These are phyloP conservation scores for Kazachstania bromeliacearum DNA, from an alignment of 805 yeast species.

Conservation along the genomic window DNA sequence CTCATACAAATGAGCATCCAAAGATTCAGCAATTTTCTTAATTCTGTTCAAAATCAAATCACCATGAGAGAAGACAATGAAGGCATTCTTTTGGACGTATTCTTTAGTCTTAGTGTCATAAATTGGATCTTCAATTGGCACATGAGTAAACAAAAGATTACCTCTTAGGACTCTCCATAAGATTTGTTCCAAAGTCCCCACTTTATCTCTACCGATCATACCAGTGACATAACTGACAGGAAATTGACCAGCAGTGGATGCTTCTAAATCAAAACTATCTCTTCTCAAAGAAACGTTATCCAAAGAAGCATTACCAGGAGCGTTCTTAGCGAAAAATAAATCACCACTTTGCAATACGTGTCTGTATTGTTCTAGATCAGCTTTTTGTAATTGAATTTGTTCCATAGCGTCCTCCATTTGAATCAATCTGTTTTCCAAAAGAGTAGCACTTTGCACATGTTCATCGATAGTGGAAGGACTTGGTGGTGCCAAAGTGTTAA, in stretches of 20 bases:
- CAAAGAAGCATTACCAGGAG: constrained; percentile 4
- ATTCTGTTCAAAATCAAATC: constrained; percentile 49
- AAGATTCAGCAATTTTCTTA: constrained; percentile 57
- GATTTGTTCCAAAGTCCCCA: constrained; percentile 52
- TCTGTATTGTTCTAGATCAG: constrained; percentile 54
- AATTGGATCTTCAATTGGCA: constrained; percentile 46
- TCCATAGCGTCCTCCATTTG: constrained; percentile 66
- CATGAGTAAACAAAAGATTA: constrained; percentile 52
- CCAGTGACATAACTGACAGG: constrained; percentile 51
- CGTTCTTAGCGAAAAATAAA: constrained; percentile 33
- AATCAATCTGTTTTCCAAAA: constrained; percentile 63
- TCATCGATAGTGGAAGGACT: constrained; percentile 63
- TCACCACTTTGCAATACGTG: constrained; percentile 43
- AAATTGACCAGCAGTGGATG: constrained; percentile 19
- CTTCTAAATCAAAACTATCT: constrained; percentile 13
- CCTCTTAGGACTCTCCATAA: constrained; percentile 71
- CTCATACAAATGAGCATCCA: constrained; percentile 52
- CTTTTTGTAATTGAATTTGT: constrained; percentile 44
- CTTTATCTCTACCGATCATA: constrained; percentile 52
- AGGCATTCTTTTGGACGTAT: constrained; percentile 46
- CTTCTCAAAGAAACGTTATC: constrained; percentile 8
- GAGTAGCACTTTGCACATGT: constrained; percentile 48
- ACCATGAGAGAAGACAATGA: constrained; percentile 66
- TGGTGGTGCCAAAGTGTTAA: constrained; percentile 26
- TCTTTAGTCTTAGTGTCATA: constrained; percentile 46